A percentile compares a stretch with the other conserved stretches of the same genome.
Conservation (phyloP, 129 eudicot species). For the Arctium minus region DNA sequence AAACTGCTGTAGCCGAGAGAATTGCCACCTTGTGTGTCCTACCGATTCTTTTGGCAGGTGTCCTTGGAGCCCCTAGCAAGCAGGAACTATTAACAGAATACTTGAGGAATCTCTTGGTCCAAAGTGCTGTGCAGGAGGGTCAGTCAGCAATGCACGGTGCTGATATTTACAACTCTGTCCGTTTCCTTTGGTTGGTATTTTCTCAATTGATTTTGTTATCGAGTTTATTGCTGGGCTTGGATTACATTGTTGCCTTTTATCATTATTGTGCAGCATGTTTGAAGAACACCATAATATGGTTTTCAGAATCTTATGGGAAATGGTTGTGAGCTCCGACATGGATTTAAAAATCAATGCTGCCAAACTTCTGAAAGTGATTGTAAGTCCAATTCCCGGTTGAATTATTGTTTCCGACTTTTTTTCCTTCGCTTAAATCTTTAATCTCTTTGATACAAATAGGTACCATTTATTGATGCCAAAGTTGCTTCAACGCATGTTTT, state of each 20-base stretch:
- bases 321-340: conserved; percentile 87
- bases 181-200: conserved; percentile 79
- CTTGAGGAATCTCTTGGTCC: conserved; percentile 64
- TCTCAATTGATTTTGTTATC: background rate
- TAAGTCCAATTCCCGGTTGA: conserved; percentile 37
- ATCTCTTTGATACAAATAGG: conserved; percentile 34
- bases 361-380: conserved; percentile 73
- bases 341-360: conserved; percentile 78
- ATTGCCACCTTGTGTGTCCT: conserved; percentile 79
- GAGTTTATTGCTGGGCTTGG: background rate
- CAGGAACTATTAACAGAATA: conserved; percentile 66
- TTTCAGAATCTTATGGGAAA: conserved; percentile 89
- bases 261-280: conserved; percentile 56
- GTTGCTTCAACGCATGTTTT: conserved; percentile 77
- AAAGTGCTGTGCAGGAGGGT: conserved; percentile 44
- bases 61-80: conserved; percentile 72
- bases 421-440: background rate
- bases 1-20: conserved; percentile 53
- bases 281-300: conserved; percentile 81
- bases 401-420: background rate
- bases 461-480: conserved; percentile 87
- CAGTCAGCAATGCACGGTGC: conserved; percentile 44
- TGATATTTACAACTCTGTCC: conserved; percentile 81
- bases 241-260: conserved; percentile 12
- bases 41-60: conserved; percentile 86